Base-by-base conservation (phyloP, 768 basidiomycete genomes). In the Collybia sp. region DNA sequence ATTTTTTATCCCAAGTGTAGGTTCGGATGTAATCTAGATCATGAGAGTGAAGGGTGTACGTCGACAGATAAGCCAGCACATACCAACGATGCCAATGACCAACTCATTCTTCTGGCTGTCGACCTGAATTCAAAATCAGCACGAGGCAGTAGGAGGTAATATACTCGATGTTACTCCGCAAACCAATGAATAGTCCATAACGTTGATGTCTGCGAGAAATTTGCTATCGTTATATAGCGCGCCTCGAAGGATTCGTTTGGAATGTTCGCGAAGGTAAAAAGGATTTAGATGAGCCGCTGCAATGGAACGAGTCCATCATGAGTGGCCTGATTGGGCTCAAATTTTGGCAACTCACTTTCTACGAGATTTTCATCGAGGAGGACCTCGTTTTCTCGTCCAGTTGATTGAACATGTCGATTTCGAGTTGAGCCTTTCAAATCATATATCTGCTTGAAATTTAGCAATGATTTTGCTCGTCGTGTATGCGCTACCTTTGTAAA, bases 1-100 rank as follows among this genome's bases (percentile, higher is more conserved):
- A 70, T 55, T 93, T 93, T 71, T 99, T 99, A 70, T 99, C 96
- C 93, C 93, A 96, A 0, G 92, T 95, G 59, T 94, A 95, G 3
- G 93, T 93, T 8, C 93, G 86, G 52, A 95, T 90, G 58, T 93
- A 96, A 62, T 96, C 93, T 94, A 45, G 5, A 11, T 25, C 18
- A 41, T 42, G 2, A 41, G 47, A 49, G 42, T 25, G n/a, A 33
- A 11, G 43, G 5, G 32, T 25, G 12, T 16, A 12, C 33, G 38
- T 3, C 18, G 33, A 18, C 9, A n/a, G 2, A 35, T 12, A 19
- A 31, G 6, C n/a, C 11, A 12, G 1, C 5, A 72, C 93, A 58
- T 66, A 88, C 95, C 95, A 45, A 99, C 93, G 33, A 99, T 97
- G 16, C 96, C 96, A 37, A 95, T 79, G 10, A 96, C 91, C n/a